Conservation (phyloP, 345 rosid genomes). For the Salix purpurea region DNA sequence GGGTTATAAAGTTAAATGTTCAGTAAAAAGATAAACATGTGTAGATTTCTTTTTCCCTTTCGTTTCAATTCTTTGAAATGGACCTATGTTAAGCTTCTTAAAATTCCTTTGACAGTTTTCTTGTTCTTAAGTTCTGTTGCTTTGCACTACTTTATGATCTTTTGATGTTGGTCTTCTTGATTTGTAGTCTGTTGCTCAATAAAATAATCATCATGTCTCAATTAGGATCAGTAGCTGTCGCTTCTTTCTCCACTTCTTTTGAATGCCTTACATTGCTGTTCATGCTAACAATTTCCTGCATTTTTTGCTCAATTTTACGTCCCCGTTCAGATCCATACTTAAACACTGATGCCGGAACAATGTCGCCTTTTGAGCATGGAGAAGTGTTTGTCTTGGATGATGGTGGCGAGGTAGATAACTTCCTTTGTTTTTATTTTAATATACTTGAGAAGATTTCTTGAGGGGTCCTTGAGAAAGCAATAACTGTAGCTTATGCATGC, state of each 20-base stretch:
- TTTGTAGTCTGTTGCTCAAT: not conserved
- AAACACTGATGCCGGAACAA: conserved; percentile 96
- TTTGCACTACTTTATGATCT: not conserved
- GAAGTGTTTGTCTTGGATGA: conserved; percentile 96
- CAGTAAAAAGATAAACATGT: not conserved
- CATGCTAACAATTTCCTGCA: not conserved
- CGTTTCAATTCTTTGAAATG: not conserved
- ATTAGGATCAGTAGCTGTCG: not conserved
- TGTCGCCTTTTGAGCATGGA: conserved; percentile 98
- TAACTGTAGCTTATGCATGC: not conserved
- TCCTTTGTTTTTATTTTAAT: not conserved
- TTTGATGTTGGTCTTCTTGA: not conserved
- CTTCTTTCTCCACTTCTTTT: not conserved
- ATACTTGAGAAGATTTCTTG: not conserved
- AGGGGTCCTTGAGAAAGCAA: not conserved
- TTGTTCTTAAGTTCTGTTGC: not conserved
- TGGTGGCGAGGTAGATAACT: conserved; percentile 80
- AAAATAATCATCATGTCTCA: not conserved
- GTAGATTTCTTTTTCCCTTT: not conserved
- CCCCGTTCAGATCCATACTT: conserved; percentile 80
- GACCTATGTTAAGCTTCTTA: not conserved
- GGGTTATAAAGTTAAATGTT: not conserved
- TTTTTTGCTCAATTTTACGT: not conserved
- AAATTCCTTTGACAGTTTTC: not conserved
- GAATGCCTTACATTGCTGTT: not conserved